Base-by-base conservation (phyloP, 1,139 yeast genomes). In the Candida sojae region DNA sequence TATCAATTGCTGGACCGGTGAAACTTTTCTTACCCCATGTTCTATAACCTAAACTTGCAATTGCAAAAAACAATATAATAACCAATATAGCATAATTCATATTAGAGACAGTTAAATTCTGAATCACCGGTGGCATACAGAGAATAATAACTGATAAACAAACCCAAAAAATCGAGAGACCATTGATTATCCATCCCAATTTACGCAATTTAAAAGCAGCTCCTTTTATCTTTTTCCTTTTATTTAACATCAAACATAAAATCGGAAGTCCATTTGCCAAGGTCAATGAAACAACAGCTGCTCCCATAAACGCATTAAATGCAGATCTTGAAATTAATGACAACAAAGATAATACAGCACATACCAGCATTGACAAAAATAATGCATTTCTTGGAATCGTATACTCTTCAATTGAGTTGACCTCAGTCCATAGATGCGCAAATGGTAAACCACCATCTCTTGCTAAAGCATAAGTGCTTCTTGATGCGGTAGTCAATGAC, bases 361-460 rank as follows among this genome's bases (percentile, higher is more conserved):
- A 83, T 6, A 86, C 80, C 1, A 70, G 75, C 77, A 86, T 85
- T n/a, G 91, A 83, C 42, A 88, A 70, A 49, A 84, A 67, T 42
- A 88, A 73, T 0, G 96, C 89, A 63, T 88, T 83, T 55, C 80
- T 83, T 1, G 96, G 96, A 25, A 87, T 83, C 9, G 68, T 71
- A 49, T 72, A 75, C 52, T 79, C 81, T 43, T 85, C 85, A 10
- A 70, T 65, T 2, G 81, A 72, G 54, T 85, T 84, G 39, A 88
- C 89, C 55, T 79, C 77, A 5, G 83, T 77, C 87, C 91, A 87
- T 36, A 77, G 63, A 9, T 77, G 71, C 50, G 84, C 80, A 56
- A 77, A 83, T 0, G 97, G 97, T 43, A 90, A 69, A 0, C 95
- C 96, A 42, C 88, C 91, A 63, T 90, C 97, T 66, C 97, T 82